Conservation (phyloP, 2,329 filamentous ascomycete species). For the Pseudogymnoascus sp. region DNA sequence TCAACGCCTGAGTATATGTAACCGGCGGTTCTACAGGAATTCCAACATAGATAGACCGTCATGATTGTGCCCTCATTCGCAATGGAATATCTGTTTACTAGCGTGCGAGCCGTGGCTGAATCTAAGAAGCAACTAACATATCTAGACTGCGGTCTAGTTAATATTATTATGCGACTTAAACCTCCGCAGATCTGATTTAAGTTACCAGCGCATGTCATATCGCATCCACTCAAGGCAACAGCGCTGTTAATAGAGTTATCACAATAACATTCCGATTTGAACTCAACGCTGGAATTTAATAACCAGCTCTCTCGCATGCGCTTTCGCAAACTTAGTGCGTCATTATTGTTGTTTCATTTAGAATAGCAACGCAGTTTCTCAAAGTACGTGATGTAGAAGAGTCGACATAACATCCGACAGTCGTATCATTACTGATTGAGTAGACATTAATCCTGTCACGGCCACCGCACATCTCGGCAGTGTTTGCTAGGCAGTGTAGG, state of each 20-base stretch:
- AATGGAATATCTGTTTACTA: neutral
- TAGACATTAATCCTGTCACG: constrained; percentile 12
- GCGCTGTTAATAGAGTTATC: neutral
- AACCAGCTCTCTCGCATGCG: neutral
- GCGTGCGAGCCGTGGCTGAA: neutral
- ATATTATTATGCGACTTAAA: constrained; percentile 11
- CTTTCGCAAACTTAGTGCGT: neutral
- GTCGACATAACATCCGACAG: neutral
- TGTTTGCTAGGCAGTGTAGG: constrained; percentile 4
- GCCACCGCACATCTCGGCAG: constrained; percentile 11
- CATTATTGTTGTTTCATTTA: neutral
- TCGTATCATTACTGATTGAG: constrained; percentile 3
- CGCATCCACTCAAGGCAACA: constrained; percentile 6
- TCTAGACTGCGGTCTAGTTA: neutral
- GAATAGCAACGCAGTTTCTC: neutral
- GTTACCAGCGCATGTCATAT: constrained; percentile 13
- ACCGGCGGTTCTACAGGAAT: neutral
- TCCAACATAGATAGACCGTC: neutral
- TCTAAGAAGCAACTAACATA: neutral
- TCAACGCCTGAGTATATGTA: neutral
- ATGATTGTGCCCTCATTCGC: constrained; percentile 8
- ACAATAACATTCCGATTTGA: neutral
- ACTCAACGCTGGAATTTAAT: neutral
- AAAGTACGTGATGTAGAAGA: neutral
- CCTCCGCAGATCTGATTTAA: constrained; percentile 12